Evolutionary conservation across 2,329 filamentous ascomycete genomes (phyloP), one percentile per base, ranked within the genome.

Genomic region (Nigrospora sphaerica): DNA sequence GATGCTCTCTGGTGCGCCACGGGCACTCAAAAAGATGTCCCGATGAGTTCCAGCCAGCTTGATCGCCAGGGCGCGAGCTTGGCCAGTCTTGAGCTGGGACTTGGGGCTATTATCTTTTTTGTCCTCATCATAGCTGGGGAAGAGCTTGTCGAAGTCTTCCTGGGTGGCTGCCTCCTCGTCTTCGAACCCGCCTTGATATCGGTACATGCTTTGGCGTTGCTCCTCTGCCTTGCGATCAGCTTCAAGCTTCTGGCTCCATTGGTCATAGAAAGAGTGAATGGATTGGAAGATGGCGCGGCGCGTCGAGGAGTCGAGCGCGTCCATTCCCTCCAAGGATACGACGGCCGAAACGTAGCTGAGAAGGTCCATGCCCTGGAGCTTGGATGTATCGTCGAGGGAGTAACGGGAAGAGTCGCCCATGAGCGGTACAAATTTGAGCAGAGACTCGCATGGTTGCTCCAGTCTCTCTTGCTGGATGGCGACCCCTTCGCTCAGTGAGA

Each of bases 161-260:
- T 85, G 78, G 44, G 89, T 81, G 11, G 79, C 72, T 55, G 86
- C 84, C 46, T 95, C 86, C 52, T 88, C 81, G 41, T 91, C 84
- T 50, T 91, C 86, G 35, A 80, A 70, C 35, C 82, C 84, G 32
- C 91, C 92, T 52, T 82, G 81, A 68, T 93, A 96, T 17, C 83
- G 84, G 65, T 95, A 98, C 35, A 95, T 66, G 51, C 86, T 90
- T 6, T 79, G 81, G 51, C 85, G 87, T 28, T 80, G 77, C 16
- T 86, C 84, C 54, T 86, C 82, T 40, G 86, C 80, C 56, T 83
- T 81, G 56, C 88, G 85, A 52, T 96, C 91, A 17, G 81, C 73
- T 45, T 85, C 78, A 2, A 95, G 77, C 59, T 85, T 85, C 43
- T 79, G 77, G 54, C 81, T 87, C 91, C 92, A 98, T 43, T 90